phyloP scores from a whole-genome alignment of 305 asterid genomes.

The Plantago coronopus region DNA sequence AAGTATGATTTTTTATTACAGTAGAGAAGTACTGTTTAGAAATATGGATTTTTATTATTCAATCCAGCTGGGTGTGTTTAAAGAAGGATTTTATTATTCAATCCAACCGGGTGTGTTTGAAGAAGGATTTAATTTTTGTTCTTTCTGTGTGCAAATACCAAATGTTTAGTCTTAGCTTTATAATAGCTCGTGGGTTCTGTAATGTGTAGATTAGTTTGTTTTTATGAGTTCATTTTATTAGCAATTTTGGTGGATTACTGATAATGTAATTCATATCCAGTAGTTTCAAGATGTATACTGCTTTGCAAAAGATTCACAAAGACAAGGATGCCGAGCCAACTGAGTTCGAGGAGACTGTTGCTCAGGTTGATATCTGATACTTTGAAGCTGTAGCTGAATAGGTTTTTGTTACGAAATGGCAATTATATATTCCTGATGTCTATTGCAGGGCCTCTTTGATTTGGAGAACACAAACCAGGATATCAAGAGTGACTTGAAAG shows the following conservation, averaged over 20 bases:
- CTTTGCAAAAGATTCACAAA: conserved; percentile 65
- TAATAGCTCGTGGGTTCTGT: too few species aligned
- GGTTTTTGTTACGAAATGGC: neutral
- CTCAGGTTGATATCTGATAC: conserved; percentile 43
- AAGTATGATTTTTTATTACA: too few species aligned
- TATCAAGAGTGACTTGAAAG: conserved; percentile 73
- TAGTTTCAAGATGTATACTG: conserved; percentile 59
- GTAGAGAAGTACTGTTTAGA: too few species aligned
- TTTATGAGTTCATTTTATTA: neutral
- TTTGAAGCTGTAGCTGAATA: neutral
- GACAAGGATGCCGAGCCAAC: conserved; percentile 74
- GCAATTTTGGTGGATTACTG: too few species aligned
- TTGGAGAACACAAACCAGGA: conserved; percentile 72
- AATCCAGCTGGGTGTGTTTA: too few species aligned
- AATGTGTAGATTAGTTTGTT: neutral
- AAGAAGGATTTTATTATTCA: too few species aligned
- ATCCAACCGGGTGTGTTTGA: too few species aligned
- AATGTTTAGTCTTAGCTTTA: too few species aligned
- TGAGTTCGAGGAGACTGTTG: conserved; percentile 72
- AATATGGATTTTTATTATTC: too few species aligned
- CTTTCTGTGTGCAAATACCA: too few species aligned
- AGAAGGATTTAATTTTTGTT: too few species aligned
- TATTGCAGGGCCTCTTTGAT: conserved; percentile 58
- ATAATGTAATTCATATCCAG: neutral
- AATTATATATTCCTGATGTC: neutral